Base-by-base conservation (phyloP, 108 stramenopile genomes). In the Bacterosira constricta region DNA sequence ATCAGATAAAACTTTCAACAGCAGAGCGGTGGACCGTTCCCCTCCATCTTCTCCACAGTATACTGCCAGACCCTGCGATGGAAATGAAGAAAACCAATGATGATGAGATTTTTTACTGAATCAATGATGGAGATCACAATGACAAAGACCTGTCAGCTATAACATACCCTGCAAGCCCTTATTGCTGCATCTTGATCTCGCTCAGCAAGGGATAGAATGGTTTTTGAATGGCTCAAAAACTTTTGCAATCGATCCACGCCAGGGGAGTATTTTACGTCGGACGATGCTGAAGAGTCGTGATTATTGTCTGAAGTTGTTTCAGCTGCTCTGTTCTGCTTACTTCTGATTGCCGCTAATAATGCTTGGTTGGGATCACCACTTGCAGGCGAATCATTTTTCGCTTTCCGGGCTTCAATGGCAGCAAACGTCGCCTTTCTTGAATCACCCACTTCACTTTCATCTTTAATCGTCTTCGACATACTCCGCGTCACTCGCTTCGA, bases 31-130 rank as follows among this genome's bases (percentile, higher is more conserved):
- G 0, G 80, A 64, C 65, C 71, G 55, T 57, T 89, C 88, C n/a
- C 88, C 86, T n/a, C 90, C 86, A 26, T 76, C 58, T 62, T 95
- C 94, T 44, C 94, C 90, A 56, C 88, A 92, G 58, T 87, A 92
- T 25, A 79, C 54, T 6, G 90, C 79, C 31, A 92, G 74, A 32
- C 85, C 87, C 80, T 84, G 21, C 26, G 37, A 52, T 29, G 5
- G 35, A 37, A n/a, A n/a, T 29, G 29, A 30, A 26, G 2, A 1
- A 29, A 53, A 26, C 9, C 0, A 30, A 0, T 38, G 39, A 18
- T 17, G 35, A 45, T 47, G 30, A 35, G 36, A 27, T 38, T 1
- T 4, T 21, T 27, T 6, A 46, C 42, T 29, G 59, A 63, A 32
- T 30, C 29, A 26, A 4, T 29, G 25, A 21, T 3, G 15, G 29